Conservation (phyloP, 2,329 filamentous ascomycete species). For the Penicillium griseofulvum region DNA sequence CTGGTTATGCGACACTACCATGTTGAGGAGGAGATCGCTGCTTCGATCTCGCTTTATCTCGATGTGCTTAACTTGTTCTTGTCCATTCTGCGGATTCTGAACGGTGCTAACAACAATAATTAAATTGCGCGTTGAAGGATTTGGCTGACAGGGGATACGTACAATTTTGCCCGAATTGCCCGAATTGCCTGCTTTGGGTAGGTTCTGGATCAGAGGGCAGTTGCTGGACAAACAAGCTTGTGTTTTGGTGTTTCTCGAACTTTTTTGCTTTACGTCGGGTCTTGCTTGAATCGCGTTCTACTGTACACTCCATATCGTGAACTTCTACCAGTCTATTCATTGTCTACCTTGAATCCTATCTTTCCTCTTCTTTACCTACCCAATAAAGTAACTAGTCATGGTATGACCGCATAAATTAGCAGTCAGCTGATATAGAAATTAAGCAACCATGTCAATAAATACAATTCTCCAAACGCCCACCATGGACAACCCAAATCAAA, state of each 20-base stretch:
- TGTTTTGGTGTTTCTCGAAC: constrained; percentile 1
- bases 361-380: neutral
- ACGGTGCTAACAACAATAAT: constrained; percentile 85
- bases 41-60: constrained; percentile 89
- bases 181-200: neutral
- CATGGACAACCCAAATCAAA: neutral
- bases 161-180: neutral
- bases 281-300: neutral
- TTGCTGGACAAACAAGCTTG: neutral
- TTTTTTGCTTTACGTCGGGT: neutral
- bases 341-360: neutral
- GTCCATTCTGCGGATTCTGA: constrained; percentile 90
- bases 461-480: constrained; percentile 3
- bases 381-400: neutral
- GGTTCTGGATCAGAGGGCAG: neutral
- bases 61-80: constrained; percentile 98
- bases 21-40: constrained; percentile 96
- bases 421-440: neutral
- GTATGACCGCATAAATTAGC: neutral
- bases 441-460: neutral
- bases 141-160: neutral
- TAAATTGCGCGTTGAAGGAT: constrained; percentile 43
- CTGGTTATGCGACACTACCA: constrained; percentile 93
- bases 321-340: neutral
- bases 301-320: neutral